Conservation (phyloP, 176 grass and related monocot species). For the Phoenix roebelenii region DNA sequence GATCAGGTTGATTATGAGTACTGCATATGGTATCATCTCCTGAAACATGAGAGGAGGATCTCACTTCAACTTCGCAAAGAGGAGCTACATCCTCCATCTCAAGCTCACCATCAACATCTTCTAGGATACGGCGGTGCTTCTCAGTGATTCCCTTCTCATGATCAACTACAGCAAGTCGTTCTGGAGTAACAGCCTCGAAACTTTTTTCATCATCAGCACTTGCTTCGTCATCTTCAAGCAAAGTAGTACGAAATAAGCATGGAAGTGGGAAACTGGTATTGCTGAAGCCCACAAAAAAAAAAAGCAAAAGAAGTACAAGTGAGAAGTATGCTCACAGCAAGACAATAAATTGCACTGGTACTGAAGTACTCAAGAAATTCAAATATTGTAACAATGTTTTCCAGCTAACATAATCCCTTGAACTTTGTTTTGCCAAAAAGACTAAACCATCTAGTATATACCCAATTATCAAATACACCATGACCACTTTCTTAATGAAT, state of each 20-base stretch:
- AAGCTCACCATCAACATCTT: slow-evolving; percentile 83
- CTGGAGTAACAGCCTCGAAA: slow-evolving; percentile 96
- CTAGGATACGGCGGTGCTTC: slow-evolving; percentile 64
- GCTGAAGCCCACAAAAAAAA: slow-evolving; percentile 35
- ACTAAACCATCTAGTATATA: no score
- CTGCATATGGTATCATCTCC: slow-evolving; percentile 15
- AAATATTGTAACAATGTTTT: no score
- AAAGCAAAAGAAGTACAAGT: slow-evolving; percentile 9
- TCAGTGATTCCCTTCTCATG: slow-evolving; percentile 28
- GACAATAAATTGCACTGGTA: no score
- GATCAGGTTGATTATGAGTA: slow-evolving; percentile 14
- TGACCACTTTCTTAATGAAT: no score
- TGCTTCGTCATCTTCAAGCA: slow-evolving; percentile 73
- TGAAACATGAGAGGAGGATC: slow-evolving; percentile 16
- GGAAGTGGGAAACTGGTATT: slow-evolving; percentile 79
- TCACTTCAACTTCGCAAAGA: slow-evolving; percentile 28
- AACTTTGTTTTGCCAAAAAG: no score
- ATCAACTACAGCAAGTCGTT: slow-evolving; percentile 33
- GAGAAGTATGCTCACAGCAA: no score
- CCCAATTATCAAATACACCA: no score
- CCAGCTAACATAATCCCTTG: no score
- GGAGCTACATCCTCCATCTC: slow-evolving; percentile 97
- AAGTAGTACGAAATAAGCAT: slow-evolving; percentile 46
- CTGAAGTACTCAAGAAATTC: no score
- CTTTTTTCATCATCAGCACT: slow-evolving; percentile 50